phyloP scores from a whole-genome alignment of 371 early-diverging fungal genomes.

The Chytridiales sp. region DNA sequence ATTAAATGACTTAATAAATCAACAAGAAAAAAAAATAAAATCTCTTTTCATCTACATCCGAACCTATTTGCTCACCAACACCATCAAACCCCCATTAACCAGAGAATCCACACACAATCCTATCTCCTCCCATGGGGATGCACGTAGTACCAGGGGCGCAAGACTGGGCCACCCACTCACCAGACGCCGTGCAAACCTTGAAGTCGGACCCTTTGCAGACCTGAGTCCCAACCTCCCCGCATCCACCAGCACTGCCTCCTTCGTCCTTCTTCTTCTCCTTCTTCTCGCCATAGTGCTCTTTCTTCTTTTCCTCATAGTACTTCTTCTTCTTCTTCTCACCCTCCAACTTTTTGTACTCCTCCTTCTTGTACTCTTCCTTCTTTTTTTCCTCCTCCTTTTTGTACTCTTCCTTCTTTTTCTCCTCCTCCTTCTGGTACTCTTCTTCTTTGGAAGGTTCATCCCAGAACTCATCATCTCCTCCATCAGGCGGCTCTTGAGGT shows the following conservation, averaged over 20 bases:
- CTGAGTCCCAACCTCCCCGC: not conserved
- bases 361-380: slow-evolving; percentile 6
- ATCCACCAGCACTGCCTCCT: not conserved
- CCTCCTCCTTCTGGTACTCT: not conserved
- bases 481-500: too few species aligned
- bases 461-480: slow-evolving; percentile 14
- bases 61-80: too few species aligned
- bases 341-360: not conserved
- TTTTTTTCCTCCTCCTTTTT: not conserved
- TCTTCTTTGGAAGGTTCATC: slow-evolving; percentile 1
- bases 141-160: too few species aligned
- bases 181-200: too few species aligned
- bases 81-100: too few species aligned
- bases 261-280: not conserved
- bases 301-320: not conserved
- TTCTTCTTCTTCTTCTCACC: not conserved
- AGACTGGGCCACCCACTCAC: too few species aligned
- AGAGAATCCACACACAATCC: too few species aligned
- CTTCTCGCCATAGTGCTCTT: not conserved
- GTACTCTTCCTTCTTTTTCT: slow-evolving; percentile 6
- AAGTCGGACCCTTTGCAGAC: too few species aligned
- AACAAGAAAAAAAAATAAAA: too few species aligned
- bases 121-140: too few species aligned
- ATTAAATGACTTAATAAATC: too few species aligned
- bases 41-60: too few species aligned